Evolutionary conservation across 495 filamentous ascomycete genomes (phyloP), one percentile per base, ranked within the genome.

Genomic region (Aspergillus carlsbadensis): DNA sequence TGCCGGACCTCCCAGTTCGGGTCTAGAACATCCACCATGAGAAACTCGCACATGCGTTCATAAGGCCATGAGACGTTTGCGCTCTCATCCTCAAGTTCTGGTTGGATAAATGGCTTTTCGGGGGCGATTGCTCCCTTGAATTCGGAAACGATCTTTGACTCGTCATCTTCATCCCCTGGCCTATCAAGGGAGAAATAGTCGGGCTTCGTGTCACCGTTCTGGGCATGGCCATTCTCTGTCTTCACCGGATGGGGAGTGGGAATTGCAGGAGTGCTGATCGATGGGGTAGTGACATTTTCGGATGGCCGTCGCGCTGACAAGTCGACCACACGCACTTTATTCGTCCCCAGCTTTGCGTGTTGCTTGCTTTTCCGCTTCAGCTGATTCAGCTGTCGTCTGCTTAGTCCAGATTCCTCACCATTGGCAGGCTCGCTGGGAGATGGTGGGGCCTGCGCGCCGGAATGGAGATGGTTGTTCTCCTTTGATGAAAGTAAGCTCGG

Each of bases 1-100:
- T 98, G 94, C n/a, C 94, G 86, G 33, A 92, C 89, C 71, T 98
- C 94, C 94, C 94, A 98, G 62, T 90, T 85, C 3, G 86, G 78
- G 75, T 98, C 93, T 61, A 98, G 96, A 13, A 98, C 78, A 68
- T 98, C 94, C 42, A 96, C 79, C 59, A 85, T 91, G 45, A 98
- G 81, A 62, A 96, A 88, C 60, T 98, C 94, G 70, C 92, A 98
- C 52, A 98, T 85, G 46, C 89, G 86, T 61, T 97, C 92, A 65
- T 86, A 94, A 4, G 94, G 94, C 94, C 94, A 98, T 48, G 64
- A 62, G 6, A 52, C 20, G 65, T 91, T 89, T n/a, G 81, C 77
- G 17, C 91, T 90, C 54, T 92, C 85, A 52, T 89, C 80, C 61
- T 86, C 84, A 6, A 87, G 78, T 40, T 92, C 90, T 1, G 79